These are phyloP conservation scores for Heliosperma pusillum DNA, from an alignment of 148 eudicot genomes.

Conservation along the genomic window DNA sequence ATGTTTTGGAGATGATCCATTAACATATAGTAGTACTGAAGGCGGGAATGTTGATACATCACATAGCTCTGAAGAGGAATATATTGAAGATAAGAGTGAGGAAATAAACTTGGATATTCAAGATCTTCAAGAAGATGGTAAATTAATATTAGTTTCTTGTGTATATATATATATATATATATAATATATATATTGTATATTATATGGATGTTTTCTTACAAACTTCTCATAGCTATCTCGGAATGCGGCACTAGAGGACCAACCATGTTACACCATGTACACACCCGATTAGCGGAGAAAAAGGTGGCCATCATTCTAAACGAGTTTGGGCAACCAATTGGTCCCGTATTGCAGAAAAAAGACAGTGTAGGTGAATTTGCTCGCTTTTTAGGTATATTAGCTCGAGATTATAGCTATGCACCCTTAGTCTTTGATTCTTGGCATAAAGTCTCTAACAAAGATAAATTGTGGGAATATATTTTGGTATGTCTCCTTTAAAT, in stretches of 20 bases:
- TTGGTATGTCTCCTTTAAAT: not conserved
- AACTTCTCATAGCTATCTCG: too few relatives aligned
- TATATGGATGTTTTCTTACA: too few relatives aligned
- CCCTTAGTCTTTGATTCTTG: conserved; percentile 7
- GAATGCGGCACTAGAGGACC: not conserved
- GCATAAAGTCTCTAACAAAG: conserved; percentile 10
- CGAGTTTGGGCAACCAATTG: conserved; percentile 13
- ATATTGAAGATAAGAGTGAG: too few relatives aligned
- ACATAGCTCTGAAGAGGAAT: too few relatives aligned
- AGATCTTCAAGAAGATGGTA: too few relatives aligned
- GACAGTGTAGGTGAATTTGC: conserved; percentile 1
- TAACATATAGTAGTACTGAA: too few relatives aligned
- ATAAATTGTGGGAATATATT: conserved; percentile 11
- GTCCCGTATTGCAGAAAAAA: not conserved
- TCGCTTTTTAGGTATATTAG: conserved; percentile 8
- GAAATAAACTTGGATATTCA: too few relatives aligned
- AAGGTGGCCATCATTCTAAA: not conserved
- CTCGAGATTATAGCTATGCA: conserved; percentile 14
- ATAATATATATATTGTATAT: too few relatives aligned
- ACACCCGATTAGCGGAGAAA: not conserved
- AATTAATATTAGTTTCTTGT: too few relatives aligned
- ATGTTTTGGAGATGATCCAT: too few relatives aligned
- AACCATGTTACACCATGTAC: conserved; percentile 14
- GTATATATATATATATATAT: too few relatives aligned
- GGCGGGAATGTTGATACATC: too few relatives aligned